Evolutionary conservation across 116 monocot genomes (phyloP).

Genomic region (Phalaenopsis hybrid): DNA sequence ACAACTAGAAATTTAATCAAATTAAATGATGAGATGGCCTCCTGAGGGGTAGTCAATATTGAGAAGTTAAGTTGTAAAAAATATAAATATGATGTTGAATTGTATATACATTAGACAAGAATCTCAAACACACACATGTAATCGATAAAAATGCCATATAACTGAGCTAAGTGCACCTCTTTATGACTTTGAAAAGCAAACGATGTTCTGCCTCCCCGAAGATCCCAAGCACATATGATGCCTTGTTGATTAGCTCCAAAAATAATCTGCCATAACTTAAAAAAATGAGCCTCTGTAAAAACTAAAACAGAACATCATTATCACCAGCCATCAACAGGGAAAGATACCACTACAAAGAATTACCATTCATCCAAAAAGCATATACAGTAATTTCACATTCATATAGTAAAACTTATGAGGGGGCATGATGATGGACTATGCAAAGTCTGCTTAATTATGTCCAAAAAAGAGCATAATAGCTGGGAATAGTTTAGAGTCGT

Average conservation of each 20-base stretch:
- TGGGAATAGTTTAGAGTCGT: neutral
- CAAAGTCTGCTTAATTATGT: neutral
- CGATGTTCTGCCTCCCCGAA: slow-evolving; percentile 85
- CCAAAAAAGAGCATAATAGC: neutral
- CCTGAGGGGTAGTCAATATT: neutral
- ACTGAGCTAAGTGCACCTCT: slow-evolving; percentile 26
- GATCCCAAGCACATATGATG: slow-evolving; percentile 79
- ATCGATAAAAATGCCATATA: neutral
- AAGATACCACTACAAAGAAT: neutral
- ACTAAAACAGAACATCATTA: neutral
- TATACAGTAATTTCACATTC: neutral
- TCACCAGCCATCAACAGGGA: neutral
- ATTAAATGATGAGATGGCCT: neutral
- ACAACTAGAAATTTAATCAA: neutral
- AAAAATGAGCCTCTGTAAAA: slow-evolving; percentile 1
- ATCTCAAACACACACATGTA: neutral
- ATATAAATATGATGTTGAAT: neutral
- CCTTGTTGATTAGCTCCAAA: slow-evolving; percentile 76
- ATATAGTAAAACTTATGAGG: neutral
- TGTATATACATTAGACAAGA: neutral
- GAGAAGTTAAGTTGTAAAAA: neutral
- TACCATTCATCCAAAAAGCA: neutral
- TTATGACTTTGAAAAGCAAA: slow-evolving; percentile 87
- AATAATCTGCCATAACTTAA: slow-evolving; percentile 38
- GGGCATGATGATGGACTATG: neutral